These are phyloP conservation scores for Nicotiana rustica DNA, from an alignment of 305 asterid genomes.

Conservation along the genomic window DNA sequence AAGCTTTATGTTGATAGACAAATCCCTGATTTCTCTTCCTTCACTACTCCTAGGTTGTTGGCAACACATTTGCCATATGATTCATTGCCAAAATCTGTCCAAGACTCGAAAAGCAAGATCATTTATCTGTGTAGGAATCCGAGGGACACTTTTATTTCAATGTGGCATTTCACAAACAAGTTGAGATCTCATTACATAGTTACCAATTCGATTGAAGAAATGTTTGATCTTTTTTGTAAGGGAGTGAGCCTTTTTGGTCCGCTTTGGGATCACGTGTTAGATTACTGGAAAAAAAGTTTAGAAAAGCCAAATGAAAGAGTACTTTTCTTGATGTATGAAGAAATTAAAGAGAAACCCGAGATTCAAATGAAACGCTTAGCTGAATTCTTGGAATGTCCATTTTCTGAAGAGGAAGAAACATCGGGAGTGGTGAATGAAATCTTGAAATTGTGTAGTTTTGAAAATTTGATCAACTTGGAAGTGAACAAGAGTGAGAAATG, in stretches of 20 bases:
- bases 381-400: constrained; percentile 51
- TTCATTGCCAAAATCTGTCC: constrained; percentile 26
- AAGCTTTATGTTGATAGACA: constrained; percentile 42
- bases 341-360: constrained; percentile 44
- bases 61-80: constrained; percentile 24
- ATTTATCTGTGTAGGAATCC: constrained; percentile 36
- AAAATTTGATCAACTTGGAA: constrained; percentile 42
- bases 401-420: neutral
- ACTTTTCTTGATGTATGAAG: constrained; percentile 57
- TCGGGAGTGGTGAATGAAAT: neutral
- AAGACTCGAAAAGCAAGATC: constrained; percentile 32
- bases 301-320: constrained; percentile 40
- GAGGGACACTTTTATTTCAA: constrained; percentile 32
- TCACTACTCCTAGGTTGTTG: constrained; percentile 28
- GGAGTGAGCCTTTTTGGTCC: constrained; percentile 35
- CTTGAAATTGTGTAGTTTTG: constrained; percentile 38
- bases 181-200: neutral
- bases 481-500: constrained; percentile 35
- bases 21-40: constrained; percentile 43
- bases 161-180: constrained; percentile 32
- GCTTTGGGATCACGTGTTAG: constrained; percentile 30
- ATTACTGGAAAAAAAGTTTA: constrained; percentile 33
- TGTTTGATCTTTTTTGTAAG: neutral
- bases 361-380: constrained; percentile 46
- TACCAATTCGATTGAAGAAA: constrained; percentile 20